These are phyloP conservation scores for Esteya vermicola DNA, from an alignment of 2,329 filamentous ascomycete species.

Conservation along the genomic window DNA sequence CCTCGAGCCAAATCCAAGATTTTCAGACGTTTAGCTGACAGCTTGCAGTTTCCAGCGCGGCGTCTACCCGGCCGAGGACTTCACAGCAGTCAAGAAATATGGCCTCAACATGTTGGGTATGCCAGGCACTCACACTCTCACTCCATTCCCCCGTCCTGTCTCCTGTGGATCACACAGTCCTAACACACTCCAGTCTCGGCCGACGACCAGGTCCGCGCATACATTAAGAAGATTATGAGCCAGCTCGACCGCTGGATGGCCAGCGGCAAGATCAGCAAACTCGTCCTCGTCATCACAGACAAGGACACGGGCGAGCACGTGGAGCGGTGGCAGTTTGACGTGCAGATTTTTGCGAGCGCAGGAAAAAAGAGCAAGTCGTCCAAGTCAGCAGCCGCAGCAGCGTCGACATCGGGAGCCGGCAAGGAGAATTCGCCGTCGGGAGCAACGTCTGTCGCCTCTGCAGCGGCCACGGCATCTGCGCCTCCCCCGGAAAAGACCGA, in stretches of 20 bases:
- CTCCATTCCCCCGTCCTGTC: background rate
- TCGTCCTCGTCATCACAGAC: constrained; percentile 91
- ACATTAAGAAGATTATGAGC: constrained; percentile 98
- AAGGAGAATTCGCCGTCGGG: constrained; percentile 15
- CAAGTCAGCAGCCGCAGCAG: constrained; percentile 16
- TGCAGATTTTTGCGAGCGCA: constrained; percentile 23
- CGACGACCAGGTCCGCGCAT: constrained; percentile 96
- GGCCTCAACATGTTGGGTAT: constrained; percentile 86
- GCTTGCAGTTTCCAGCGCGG: constrained; percentile 62
- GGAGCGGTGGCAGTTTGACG: constrained; percentile 94
- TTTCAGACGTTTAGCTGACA: too few species aligned
- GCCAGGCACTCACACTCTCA: too few species aligned
- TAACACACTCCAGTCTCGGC: constrained; percentile 52
- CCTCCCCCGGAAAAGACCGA: constrained; percentile 74
- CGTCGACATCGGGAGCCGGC: constrained; percentile 18
- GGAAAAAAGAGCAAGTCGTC: constrained; percentile 26
- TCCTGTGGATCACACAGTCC: background rate
- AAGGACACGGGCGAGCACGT: constrained; percentile 95
- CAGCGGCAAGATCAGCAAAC: constrained; percentile 89
- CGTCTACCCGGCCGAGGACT: constrained; percentile 88
- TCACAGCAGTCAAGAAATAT: constrained; percentile 97
- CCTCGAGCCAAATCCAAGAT: too few species aligned
- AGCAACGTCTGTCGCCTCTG: constrained; percentile 17
- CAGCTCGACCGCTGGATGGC: constrained; percentile 98
- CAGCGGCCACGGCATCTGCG: too few species aligned